Percentiles rank a stretch among this genome's conserved stretches.
phyloP scores from a whole-genome alignment of 2,329 filamentous ascomycete genomes.

The Xylariaceae sp. region DNA sequence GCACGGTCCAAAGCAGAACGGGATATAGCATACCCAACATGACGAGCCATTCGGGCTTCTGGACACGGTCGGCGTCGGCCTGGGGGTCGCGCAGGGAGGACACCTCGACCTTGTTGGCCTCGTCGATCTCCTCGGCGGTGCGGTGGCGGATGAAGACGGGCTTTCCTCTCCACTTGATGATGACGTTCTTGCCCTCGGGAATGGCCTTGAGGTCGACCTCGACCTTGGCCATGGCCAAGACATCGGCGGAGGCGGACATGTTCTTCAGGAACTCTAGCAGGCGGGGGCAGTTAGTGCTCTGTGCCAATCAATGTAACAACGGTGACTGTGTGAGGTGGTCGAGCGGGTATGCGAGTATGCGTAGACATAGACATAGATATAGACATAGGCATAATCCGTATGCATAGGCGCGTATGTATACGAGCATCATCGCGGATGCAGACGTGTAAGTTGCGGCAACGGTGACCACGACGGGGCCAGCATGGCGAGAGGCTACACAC shows the following conservation, averaged over 20 bases:
- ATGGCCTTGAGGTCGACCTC: slow-evolving; percentile 90
- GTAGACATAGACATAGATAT: too few species aligned
- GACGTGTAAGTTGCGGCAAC: background rate
- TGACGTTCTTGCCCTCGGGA: slow-evolving; percentile 99
- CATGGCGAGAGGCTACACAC: slow-evolving; percentile 50
- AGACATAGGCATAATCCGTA: background rate
- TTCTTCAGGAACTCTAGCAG: slow-evolving; percentile 93
- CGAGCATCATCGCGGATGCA: background rate
- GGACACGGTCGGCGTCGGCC: slow-evolving; percentile 83
- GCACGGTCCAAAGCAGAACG: background rate
- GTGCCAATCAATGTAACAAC: background rate
- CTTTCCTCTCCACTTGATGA: slow-evolving; percentile 99
- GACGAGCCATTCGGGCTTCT: slow-evolving; percentile 98
- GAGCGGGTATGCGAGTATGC: too few species aligned
- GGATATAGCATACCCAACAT: slow-evolving; percentile 71
- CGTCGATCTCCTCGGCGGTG: slow-evolving; percentile 85
- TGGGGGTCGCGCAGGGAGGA: slow-evolving; percentile 84
- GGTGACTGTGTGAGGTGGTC: background rate
- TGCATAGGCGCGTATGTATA: background rate
- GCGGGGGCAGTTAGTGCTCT: slow-evolving; percentile 20
- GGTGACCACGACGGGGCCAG: too few species aligned
- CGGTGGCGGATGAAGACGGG: slow-evolving; percentile 99
- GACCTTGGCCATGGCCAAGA: slow-evolving; percentile 98
- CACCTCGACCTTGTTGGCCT: slow-evolving; percentile 86
- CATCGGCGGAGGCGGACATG: slow-evolving; percentile 98